Conservation (phyloP, 768 basidiomycete genomes). For the Ramaria rubella region DNA sequence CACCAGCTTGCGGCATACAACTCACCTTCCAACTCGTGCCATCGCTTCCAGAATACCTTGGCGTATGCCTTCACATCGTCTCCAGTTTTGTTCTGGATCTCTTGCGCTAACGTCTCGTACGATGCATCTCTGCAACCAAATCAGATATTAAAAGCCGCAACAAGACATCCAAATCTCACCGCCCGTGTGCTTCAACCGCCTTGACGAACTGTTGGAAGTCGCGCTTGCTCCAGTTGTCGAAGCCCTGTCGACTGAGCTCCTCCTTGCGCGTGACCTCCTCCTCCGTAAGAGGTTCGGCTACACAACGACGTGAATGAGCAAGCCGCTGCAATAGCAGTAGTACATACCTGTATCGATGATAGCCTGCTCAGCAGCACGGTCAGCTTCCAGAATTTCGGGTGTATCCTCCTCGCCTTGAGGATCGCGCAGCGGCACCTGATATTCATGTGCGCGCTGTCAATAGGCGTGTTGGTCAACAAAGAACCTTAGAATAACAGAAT, state of each 20-base stretch:
- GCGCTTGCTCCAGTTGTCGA: constrained; percentile 85
- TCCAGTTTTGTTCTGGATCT: constrained; percentile 77
- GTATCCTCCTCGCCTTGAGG: constrained; percentile 66
- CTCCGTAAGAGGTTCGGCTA: constrained; percentile 87
- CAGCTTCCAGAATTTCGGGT: constrained; percentile 77
- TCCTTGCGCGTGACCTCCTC: constrained; percentile 83
- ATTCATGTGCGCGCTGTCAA: constrained; percentile 9
- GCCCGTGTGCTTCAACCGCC: constrained; percentile 73
- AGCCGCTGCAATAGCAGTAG: constrained; percentile 4
- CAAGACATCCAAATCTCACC: constrained; percentile 39
- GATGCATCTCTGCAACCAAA: constrained; percentile 48
- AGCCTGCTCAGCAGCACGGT: constrained; percentile 71
- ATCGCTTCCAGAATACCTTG: constrained; percentile 80
- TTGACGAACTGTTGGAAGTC: constrained; percentile 91
- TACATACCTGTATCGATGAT: constrained; percentile 75
- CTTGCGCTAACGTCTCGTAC: constrained; percentile 63
- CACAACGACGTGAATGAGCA: background rate
- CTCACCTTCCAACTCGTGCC: constrained; percentile 75
- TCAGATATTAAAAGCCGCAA: background rate
- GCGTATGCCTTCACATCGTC: constrained; percentile 78
- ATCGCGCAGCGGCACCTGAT: constrained; percentile 43
- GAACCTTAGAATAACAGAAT: background rate
- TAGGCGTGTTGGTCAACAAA: background rate
- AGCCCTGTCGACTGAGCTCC: constrained; percentile 66
- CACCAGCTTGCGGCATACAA: background rate